Base-by-base conservation (phyloP, 495 filamentous ascomycete genomes). In the Amniculicola lignicola region DNA sequence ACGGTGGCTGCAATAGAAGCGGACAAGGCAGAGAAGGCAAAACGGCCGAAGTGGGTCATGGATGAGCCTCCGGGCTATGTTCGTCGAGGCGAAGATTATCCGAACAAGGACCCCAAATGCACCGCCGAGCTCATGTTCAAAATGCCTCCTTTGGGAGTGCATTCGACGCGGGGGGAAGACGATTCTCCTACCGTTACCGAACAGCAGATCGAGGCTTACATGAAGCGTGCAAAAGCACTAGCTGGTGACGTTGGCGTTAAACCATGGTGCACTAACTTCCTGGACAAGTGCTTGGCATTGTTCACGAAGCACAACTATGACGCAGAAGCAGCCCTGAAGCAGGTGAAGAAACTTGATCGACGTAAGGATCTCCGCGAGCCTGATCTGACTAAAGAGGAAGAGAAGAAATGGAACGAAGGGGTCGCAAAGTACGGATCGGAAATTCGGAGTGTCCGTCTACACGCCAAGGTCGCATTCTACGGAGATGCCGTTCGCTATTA, bases 371-470 rank as follows among this genome's bases (percentile, higher is more conserved):
- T 98, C 40, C 87, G 88, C 43, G 91, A 96, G 68, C 93, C 93
- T 4, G 84, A 89, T 52, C 70, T 95, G 40, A 86, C 72, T 25
- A 77, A 85, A 4, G 80, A 87, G 19, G 92, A 97, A 65, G 66
- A 88, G 36, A 92, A 91, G 65, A 83, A 83, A 52, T 99, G 97
- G 58, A 93, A 94, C 65, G 91, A 99, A 63, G 93, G 80, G 11
- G 90, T 99, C 10, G 76, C 83, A 7, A 96, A 91, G 62, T 94
- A 82, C 63, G 94, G 93, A 29, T 96, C 93, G 0, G 93, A 99
- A 70, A 82, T 90, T 62, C 83, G 89, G 53, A 79, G 78, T 57
- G 82, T 97, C 41, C 89, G 84, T 38, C 85, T 86, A 62, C 87
- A 95, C 68, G 86, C 95, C 62, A 90, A 88, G 67, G 88, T 87